Evolutionary conservation across 306 rosid species (phyloP), one percentile per base, ranked within the genome.

Genomic region (Gillenia trifoliata): DNA sequence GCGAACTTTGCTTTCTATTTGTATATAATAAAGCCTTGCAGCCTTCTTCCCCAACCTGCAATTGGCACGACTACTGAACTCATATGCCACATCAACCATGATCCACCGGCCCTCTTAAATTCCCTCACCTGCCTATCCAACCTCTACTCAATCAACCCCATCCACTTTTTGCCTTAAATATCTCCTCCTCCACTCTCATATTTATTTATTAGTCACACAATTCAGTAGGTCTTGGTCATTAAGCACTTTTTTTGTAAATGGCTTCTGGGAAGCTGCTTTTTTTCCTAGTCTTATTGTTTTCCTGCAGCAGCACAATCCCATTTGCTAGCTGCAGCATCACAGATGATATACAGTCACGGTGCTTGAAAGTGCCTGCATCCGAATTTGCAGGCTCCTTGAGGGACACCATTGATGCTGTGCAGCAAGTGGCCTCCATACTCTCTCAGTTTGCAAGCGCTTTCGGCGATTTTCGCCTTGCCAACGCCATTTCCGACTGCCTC

Each of bases 401-500:
- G n/a, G 68, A 68, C 79, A 64, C 87, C 63, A 73, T 87, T 25
- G 79, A 19, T 2, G 10, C 72, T 43, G 6, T 92, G 0, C 64
- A 38, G 12, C 70, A 77, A 10, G 88, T 88, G 34, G 11, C 68
- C 5, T 86, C 92, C 52, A 81, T 85, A 66, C 72, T 95, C 82
- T 86, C 92, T 7, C 78, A 71, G 23, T 79, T 87, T 64, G 76
- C 80, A 19, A 65, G 29, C 0, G 68, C 23, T 16, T 78, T 86
- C 4, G 85, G 89, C 0, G 81, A 87, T 63, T 79, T 77, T 8
- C 94, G 88, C 15, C 81, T 85, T 63, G 72, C 96, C 9, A 80
- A 71, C 23, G 96, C 98, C 84, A 64, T 92, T 71, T 76, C 81
- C 7, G 95, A 90, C 80, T 92, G 98, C 71, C 74, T 89, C 6